Evolutionary conservation across 2,329 filamentous ascomycete genomes (phyloP).

Genomic region (Xylaria arbuscula): DNA sequence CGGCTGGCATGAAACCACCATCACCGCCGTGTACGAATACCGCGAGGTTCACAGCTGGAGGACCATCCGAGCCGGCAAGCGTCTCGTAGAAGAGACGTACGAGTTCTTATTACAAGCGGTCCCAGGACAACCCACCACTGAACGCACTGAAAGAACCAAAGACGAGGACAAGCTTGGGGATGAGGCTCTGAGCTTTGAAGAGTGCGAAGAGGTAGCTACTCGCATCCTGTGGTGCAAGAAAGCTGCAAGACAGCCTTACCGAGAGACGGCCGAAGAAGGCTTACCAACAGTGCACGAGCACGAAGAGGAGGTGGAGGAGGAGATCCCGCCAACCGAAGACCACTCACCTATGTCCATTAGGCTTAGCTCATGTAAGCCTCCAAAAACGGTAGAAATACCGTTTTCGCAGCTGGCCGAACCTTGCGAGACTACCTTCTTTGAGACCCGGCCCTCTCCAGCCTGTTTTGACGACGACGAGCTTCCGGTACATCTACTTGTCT

Average conservation of each 20-base stretch:
- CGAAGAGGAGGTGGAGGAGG: constrained; percentile 63
- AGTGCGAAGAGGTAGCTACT: constrained; percentile 82
- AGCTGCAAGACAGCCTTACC: constrained; percentile 45
- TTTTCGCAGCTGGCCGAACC: constrained; percentile 78
- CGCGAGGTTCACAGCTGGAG: constrained; percentile 78
- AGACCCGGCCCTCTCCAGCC: constrained; percentile 58
- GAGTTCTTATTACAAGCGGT: constrained; percentile 66
- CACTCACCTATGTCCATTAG: constrained; percentile 56
- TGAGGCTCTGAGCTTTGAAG: constrained; percentile 72
- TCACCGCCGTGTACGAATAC: constrained; percentile 91
- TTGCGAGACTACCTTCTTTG: constrained; percentile 81
- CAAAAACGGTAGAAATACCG: constrained; percentile 70
- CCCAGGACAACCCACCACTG: constrained; percentile 40
- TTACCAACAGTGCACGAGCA: constrained; percentile 68
- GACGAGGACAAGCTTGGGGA: constrained; percentile 48
- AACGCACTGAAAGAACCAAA: constrained; percentile 45
- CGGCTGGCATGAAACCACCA: constrained; percentile 89
- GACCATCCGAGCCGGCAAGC: constrained; percentile 78
- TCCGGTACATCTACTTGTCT: constrained; percentile 80
- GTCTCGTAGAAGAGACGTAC: constrained; percentile 76
- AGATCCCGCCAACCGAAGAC: constrained; percentile 48
- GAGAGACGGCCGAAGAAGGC: constrained; percentile 50
- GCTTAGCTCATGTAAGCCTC: constrained; percentile 60
- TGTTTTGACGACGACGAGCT: constrained; percentile 89
- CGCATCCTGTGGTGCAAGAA: constrained; percentile 82